Evolutionary conservation across 2,329 filamentous ascomycete species (phyloP), one percentile per base, ranked within the genome.

Genomic region (Xylaria sp.): DNA sequence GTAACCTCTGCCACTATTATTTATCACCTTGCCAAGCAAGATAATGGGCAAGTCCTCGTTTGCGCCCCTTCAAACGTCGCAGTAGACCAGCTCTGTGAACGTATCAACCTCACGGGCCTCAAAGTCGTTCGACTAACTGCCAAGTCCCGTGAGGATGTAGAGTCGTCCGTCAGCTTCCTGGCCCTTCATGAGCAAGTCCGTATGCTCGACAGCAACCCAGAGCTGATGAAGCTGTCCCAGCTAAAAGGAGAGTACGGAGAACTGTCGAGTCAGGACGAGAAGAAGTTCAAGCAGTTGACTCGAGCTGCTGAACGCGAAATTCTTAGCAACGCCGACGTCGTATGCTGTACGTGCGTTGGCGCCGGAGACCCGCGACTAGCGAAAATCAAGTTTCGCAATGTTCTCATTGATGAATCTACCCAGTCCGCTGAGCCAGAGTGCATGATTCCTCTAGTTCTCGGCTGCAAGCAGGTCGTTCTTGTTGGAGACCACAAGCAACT

Each of bases 1-100:
- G 96, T 99, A 68, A 99, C 96, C 18, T 99, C 96, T 44, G 96
- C 96, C 41, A 99, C 96, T 1, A 97, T 99, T 80, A 99, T 99
- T 79, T 98, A 98, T 78, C 96, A 99, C 79, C 86, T 99, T 68
- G 94, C 94, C 74, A 98, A 97, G 84, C 92, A 97, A 82, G 98
- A 94, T 75, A 94, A 92, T 72, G 94, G 94, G 63, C 96, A 97
- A 78, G 95, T 99, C 3, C 86, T 99, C 44, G 96, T 99, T 55
- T 99, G 96, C 77, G 96, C 96, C 18, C 96, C 96, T 0, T 99
- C 96, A 59, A 99, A 99, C 85, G 96, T 99, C 71, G 96, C 96
- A 9, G 96, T 99, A 34, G 96, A 99, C 78, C 96, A 99, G 82
- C 90, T 99, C 37, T 99, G 96, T 79, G 96, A 99, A 82, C 94